phyloP scores from a whole-genome alignment of 495 filamentous ascomycete species.

The Podospora conica region DNA sequence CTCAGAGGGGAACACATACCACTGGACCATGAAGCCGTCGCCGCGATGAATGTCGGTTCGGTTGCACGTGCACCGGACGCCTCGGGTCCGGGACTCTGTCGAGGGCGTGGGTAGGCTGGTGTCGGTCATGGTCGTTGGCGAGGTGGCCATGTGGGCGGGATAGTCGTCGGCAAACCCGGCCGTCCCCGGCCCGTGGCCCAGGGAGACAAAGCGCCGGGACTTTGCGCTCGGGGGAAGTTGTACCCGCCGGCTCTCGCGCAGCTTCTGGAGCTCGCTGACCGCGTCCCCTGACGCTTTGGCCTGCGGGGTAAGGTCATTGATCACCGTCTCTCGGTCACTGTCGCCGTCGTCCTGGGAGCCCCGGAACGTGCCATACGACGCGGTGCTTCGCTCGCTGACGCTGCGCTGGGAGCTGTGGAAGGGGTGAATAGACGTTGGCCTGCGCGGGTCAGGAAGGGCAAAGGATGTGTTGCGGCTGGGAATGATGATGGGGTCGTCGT shows the following conservation, averaged over 20 bases:
- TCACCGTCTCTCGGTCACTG: slow-evolving; percentile 54
- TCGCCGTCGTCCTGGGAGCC: slow-evolving; percentile 34
- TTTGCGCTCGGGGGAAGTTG: slow-evolving; percentile 37
- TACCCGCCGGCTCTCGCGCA: slow-evolving; percentile 59
- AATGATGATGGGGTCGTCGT: slow-evolving; percentile 60
- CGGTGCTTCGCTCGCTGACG: slow-evolving; percentile 39
- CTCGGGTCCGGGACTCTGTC: slow-evolving; percentile 49
- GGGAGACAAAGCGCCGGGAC: slow-evolving; percentile 14
- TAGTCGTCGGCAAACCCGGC: slow-evolving; percentile 15
- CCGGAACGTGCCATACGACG: slow-evolving; percentile 30
- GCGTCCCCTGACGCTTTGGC: slow-evolving; percentile 36
- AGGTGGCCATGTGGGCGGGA: slow-evolving; percentile 30
- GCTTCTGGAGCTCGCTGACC: slow-evolving; percentile 62
- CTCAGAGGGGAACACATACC: slow-evolving; percentile 42
- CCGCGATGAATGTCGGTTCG: slow-evolving; percentile 39
- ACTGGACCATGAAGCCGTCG: slow-evolving; percentile 77
- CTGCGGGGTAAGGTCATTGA: slow-evolving; percentile 35
- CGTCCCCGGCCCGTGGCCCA: slow-evolving; percentile 6
- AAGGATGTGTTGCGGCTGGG: slow-evolving; percentile 60
- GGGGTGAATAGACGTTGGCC: slow-evolving; percentile 42
- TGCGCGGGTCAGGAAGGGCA: slow-evolving; percentile 47
- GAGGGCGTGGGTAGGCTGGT: slow-evolving; percentile 61
- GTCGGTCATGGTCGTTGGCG: slow-evolving; percentile 64
- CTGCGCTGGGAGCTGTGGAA: slow-evolving; percentile 50
- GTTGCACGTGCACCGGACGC: slow-evolving; percentile 70